Base-by-base conservation (phyloP, 202 grass and related monocot genomes). In the Carex sylvatica region DNA sequence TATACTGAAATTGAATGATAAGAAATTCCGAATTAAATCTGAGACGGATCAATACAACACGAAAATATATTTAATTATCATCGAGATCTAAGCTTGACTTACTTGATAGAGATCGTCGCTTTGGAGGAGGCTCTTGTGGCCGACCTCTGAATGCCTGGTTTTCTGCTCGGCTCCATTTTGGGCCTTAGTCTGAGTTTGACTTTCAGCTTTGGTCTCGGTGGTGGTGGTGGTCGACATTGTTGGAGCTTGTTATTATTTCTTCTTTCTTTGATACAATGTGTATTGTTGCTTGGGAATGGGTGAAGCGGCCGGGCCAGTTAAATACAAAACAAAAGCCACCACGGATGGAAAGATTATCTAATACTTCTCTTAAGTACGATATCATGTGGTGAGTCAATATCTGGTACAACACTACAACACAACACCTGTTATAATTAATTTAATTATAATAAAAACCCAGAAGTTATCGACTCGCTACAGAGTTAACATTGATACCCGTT, bases 51-150 rank as follows among this genome's bases (percentile, higher is more conserved):
- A 6, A 46, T 31, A 61, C 11, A 46, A 38, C 4, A 46, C 7
- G 54, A 78, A 64, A 24, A 35, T 23, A 38, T 46, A 38, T 46
- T 4, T 8, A 33, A 56, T 35, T 18, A 77, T 36, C 24, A 58
- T 5, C 33, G 35, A 77, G 73, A 81, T 81, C 61, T 65, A 77
- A 81, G 54, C 15, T 79, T 22, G 75, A 79, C 61, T 49, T 78
- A 93, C 93, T 88, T 97, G 94, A 84, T 97, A 97, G 81, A 97
- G 94, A 14, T 79, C 90, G 66, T 97, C 94, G 91, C 91, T 97
- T 70, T 91, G 88, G 80, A 97, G 94, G 54, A 97, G 91, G 70
- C 94, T 97, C 91, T 97, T 97, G 94, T 97, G 94, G 0, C 94
- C 94, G 22, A 94, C 94, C 84, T 97, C 94, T 20, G 86, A 90